phyloP scores from a whole-genome alignment of 192 early-diverging fungal genomes.

The Entophlyctis luteolus region DNA sequence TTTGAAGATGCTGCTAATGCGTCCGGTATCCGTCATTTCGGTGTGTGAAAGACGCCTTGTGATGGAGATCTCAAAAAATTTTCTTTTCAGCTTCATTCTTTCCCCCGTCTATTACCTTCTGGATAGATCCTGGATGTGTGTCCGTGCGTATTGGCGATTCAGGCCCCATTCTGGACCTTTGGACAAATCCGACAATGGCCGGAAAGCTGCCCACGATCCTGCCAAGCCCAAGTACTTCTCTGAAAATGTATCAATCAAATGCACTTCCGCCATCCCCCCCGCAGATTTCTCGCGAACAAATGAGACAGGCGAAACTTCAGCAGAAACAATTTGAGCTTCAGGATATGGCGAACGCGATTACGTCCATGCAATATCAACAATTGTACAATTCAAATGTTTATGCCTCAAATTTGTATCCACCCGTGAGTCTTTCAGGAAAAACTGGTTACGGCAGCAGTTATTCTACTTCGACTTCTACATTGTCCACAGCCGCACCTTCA shows the following conservation, averaged over 20 bases:
- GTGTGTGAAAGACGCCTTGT: neutral
- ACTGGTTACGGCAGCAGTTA: no score
- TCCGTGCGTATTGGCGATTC: slow-evolving; percentile 18
- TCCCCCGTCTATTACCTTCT: slow-evolving; percentile 23
- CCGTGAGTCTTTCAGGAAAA: no score
- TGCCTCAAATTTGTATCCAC: no score
- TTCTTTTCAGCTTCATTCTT: neutral
- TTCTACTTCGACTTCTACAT: no score
- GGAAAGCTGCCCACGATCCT: neutral
- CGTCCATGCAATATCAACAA: neutral
- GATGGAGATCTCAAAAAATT: no score
- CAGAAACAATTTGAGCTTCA: slow-evolving; percentile 22
- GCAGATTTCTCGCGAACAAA: slow-evolving; percentile 10
- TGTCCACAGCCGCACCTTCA: no score
- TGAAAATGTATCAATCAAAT: no score
- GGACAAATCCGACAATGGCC: neutral
- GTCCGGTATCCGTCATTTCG: neutral
- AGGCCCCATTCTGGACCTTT: slow-evolving; percentile 14
- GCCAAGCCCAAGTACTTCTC: neutral
- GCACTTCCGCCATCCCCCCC: slow-evolving; percentile 23
- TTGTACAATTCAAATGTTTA: neutral
- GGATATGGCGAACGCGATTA: slow-evolving; percentile 10
- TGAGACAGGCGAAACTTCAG: slow-evolving; percentile 12
- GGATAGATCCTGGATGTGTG: slow-evolving; percentile 34
- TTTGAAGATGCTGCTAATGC: slow-evolving; percentile 3